Base-by-base conservation (phyloP, 169 alveolate species). In the Cryptosporidium viatorum region DNA sequence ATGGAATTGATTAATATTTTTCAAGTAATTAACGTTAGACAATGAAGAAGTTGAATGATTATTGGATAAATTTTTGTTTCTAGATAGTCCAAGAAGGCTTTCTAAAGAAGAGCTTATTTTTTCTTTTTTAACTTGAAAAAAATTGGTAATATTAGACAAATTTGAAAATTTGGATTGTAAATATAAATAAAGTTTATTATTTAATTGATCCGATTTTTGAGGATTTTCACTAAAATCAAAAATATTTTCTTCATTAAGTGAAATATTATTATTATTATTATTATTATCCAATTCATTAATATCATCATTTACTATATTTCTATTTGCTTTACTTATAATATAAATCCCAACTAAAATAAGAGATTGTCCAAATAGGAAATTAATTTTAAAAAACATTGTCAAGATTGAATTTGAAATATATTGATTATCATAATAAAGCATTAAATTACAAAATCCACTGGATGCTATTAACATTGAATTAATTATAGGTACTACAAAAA, bases 381-480 rank as follows among this genome's bases (percentile, higher is more conserved):
- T 43, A 2, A 62, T 14, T 29, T 65, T 67, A 7, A 16, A 26
- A 31, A 71, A 50, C 3, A 52, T 4, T 6, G 23, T 23, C 35
- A n/a, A 26, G 7, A 60, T 1, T 39, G 89, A 59, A 43, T 41
- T 35, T 21, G 55, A 23, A 6, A 26, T 23, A 31, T 62, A 43
- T 21, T 23, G 31, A 12, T 51, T 48, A 43, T 80, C 74, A 65
- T 80, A 62, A 65, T 80, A 80, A 48, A 80, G 67, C 59, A 65
- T 65, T 65, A 80, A 62, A 48, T 65, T 80, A 48, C 89, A 80
- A 21, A 80, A 80, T 12, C 89, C 89, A 43, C 89, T 65, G 7
- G 80, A 62, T 37, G 89, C 75, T 43, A 80, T 80, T 65, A 80
- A 80, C 43, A 80, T 80, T 41, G 89, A 80, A 62, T 80, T 80